These are phyloP conservation scores for Babesia gibsoni DNA, from an alignment of 169 alveolate species.

Conservation along the genomic window DNA sequence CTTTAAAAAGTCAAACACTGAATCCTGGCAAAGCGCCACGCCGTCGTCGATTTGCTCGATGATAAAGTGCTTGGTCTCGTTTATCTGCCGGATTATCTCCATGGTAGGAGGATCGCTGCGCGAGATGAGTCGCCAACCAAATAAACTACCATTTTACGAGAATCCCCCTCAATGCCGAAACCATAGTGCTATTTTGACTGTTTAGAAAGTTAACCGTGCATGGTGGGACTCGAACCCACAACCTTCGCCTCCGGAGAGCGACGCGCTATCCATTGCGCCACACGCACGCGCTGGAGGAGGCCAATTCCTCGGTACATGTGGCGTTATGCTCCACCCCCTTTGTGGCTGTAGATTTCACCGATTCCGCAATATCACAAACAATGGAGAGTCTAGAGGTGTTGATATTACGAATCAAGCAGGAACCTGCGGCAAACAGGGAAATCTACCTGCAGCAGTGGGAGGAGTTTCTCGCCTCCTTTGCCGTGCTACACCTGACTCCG, in stretches of 20 bases:
- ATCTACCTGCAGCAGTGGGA: constrained; percentile 43
- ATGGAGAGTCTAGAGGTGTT: constrained; percentile 42
- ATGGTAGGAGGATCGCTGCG: constrained; percentile 76
- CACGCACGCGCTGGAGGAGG: constrained; percentile 68
- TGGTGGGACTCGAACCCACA: constrained; percentile 96
- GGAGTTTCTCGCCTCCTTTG: constrained; percentile 49
- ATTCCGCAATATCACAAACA: neutral
- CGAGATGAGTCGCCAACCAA: neutral
- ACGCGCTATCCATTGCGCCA: constrained; percentile 96
- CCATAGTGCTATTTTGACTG: constrained; percentile 9
- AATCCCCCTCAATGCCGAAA: constrained; percentile 43
- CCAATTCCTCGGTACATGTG: neutral
- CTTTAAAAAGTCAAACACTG: constrained; percentile 68
- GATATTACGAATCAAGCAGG: constrained; percentile 33
- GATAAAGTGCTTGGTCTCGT: constrained; percentile 71
- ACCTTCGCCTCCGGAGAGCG: constrained; percentile 96
- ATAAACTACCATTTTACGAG: constrained; percentile 33
- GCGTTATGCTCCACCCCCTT: neutral
- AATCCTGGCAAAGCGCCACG: constrained; percentile 74
- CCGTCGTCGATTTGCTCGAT: constrained; percentile 77
- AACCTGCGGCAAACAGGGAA: constrained; percentile 53
- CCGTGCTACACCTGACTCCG: constrained; percentile 45
- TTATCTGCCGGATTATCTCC: constrained; percentile 73
- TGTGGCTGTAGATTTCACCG: neutral
- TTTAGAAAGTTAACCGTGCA: constrained; percentile 66